A percentile compares a stretch with the other conserved stretches of the same genome.
Evolutionary conservation across 2,329 filamentous ascomycete genomes (phyloP).

Genomic region (Cordyceps militaris): DNA sequence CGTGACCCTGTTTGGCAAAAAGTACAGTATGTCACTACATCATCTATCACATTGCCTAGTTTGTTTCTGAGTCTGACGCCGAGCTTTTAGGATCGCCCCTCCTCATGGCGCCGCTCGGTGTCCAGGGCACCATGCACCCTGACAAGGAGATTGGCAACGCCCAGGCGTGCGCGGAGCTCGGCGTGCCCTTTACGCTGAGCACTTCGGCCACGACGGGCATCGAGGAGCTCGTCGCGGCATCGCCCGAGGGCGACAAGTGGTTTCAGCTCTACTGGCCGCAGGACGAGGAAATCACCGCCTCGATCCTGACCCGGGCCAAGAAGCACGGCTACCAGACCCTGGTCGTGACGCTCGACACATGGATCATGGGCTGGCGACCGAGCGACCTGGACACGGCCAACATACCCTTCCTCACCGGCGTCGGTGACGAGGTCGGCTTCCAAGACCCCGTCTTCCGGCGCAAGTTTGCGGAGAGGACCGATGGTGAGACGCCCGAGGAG

Average conservation of each 20-base stretch:
- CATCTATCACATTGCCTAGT: neutral
- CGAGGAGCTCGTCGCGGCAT: slow-evolving; percentile 57
- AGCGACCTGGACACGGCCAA: slow-evolving; percentile 58
- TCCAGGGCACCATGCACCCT: slow-evolving; percentile 59
- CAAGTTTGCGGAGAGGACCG: slow-evolving; percentile 45
- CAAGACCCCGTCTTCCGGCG: slow-evolving; percentile 58
- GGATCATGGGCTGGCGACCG: slow-evolving; percentile 61
- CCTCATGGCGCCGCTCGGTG: slow-evolving; percentile 61
- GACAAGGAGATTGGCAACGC: slow-evolving; percentile 60
- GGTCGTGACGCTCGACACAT: slow-evolving; percentile 68
- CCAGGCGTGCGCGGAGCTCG: slow-evolving; percentile 50
- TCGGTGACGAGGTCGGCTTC: slow-evolving; percentile 57
- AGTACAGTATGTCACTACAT: slow-evolving; percentile 29
- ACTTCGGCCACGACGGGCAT: slow-evolving; percentile 58
- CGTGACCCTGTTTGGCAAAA: slow-evolving; percentile 45
- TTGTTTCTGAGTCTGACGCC: neutral
- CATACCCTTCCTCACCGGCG: slow-evolving; percentile 50
- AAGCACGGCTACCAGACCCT: slow-evolving; percentile 56
- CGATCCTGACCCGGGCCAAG: slow-evolving; percentile 55
- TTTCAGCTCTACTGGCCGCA: slow-evolving; percentile 71
- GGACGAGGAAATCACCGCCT: slow-evolving; percentile 57
- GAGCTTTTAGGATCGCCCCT: slow-evolving; percentile 41
- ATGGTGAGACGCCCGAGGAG: slow-evolving; percentile 40
- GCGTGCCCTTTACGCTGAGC: slow-evolving; percentile 60
- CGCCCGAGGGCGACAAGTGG: slow-evolving; percentile 54